Conservation (phyloP, 768 basidiomycete species). For the Russula sp. region DNA sequence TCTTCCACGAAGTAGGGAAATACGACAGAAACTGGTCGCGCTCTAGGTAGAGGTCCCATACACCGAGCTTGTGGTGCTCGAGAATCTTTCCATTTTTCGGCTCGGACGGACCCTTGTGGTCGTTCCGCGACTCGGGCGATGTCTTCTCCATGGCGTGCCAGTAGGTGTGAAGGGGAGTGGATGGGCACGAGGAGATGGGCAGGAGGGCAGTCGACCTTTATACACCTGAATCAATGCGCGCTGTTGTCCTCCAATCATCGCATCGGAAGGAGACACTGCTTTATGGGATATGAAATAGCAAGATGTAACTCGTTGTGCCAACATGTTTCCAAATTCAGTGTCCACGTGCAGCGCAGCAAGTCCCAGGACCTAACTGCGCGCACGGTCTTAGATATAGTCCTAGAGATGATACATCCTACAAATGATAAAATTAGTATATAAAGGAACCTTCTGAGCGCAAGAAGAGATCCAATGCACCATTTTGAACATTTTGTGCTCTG, state of each 20-base stretch:
- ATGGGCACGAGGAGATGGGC: neutral
- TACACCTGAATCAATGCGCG: neutral
- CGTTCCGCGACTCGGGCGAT: neutral
- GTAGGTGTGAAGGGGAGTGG: neutral
- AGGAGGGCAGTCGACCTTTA: neutral
- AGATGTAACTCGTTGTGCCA: no score
- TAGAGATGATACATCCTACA: no score
- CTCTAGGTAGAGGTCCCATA: slow-evolving; percentile 76
- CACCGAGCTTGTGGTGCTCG: slow-evolving; percentile 55
- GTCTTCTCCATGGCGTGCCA: neutral
- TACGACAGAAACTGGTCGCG: slow-evolving; percentile 31
- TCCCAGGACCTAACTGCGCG: no score
- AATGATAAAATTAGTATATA: no score
- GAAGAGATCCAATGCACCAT: no score
- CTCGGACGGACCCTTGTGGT: neutral
- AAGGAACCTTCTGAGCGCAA: no score
- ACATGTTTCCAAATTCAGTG: no score
- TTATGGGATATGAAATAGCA: no score
- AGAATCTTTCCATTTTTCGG: slow-evolving; percentile 25
- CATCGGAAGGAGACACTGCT: neutral
- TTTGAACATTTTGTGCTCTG: no score
- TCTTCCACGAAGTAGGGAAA: slow-evolving; percentile 35
- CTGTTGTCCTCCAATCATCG: neutral
- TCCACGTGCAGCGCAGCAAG: no score
- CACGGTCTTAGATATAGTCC: no score